Evolutionary conservation across 2,329 filamentous ascomycete genomes (phyloP).

Genomic region (Sporothrix phasma): DNA sequence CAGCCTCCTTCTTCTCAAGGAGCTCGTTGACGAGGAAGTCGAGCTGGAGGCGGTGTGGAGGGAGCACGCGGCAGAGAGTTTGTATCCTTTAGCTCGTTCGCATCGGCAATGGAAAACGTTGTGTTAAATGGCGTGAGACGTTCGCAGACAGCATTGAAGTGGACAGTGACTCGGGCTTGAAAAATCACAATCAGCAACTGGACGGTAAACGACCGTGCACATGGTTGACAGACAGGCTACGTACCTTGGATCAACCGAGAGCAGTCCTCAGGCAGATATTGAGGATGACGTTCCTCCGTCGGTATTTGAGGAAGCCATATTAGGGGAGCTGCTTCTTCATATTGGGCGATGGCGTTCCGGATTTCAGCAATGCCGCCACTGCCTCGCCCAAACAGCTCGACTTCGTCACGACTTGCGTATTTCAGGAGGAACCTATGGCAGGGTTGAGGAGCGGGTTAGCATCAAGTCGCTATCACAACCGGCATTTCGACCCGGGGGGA

Average conservation of each 20-base stretch:
- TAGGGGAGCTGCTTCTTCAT: conserved; percentile 78
- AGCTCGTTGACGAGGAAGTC: conserved; percentile 74
- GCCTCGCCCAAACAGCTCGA: conserved; percentile 68
- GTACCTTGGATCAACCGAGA: conserved; percentile 87
- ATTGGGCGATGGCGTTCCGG: conserved; percentile 64
- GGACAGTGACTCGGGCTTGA: conserved; percentile 63
- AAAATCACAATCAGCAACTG: not conserved
- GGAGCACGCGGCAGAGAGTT: conserved; percentile 82
- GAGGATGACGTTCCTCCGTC: conserved; percentile 79
- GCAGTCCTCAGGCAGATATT: conserved; percentile 84
- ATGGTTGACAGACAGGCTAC: conserved; percentile 22
- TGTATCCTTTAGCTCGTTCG: conserved; percentile 76
- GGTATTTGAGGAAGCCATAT: conserved; percentile 84
- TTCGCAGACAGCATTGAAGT: conserved; percentile 58
- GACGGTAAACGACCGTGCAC: too few species aligned
- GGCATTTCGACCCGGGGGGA: too few species aligned
- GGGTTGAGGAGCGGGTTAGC: conserved; percentile 9
- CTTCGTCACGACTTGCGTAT: conserved; percentile 79
- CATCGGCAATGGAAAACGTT: conserved; percentile 62
- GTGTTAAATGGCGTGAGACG: conserved; percentile 79
- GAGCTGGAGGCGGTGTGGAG: conserved; percentile 81
- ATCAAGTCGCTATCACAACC: not conserved
- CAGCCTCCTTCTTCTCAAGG: conserved; percentile 63
- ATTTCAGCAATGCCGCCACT: conserved; percentile 77
- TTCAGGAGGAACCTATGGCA: conserved; percentile 77